These are phyloP conservation scores for Pseudocercospora pini-densiflorae DNA, from an alignment of 2,329 filamentous ascomycete genomes.

Conservation along the genomic window DNA sequence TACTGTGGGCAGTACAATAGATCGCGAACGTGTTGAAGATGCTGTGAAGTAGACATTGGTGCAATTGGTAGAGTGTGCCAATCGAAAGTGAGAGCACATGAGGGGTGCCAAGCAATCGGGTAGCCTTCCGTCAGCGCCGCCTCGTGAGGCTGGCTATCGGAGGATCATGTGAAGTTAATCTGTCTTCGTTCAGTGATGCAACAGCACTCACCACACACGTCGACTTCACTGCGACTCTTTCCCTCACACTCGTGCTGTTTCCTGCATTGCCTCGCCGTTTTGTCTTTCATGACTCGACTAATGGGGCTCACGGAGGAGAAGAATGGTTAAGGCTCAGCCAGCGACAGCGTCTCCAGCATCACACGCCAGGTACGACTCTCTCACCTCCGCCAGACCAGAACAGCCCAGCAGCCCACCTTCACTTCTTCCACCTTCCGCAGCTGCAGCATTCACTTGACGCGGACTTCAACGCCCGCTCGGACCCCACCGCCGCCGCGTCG, in stretches of 20 bases:
- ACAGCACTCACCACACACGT: neutral
- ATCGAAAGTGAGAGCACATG: neutral
- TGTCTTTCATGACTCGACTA: conserved; percentile 8
- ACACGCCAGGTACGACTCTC: conserved; percentile 12
- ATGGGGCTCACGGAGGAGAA: conserved; percentile 9
- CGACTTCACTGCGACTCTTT: neutral
- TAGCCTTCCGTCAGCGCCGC: neutral
- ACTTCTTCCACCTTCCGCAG: neutral
- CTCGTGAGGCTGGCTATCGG: neutral
- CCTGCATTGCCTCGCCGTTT: neutral
- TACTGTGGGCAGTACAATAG: too few species aligned
- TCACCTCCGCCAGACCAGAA: neutral
- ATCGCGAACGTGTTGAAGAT: too few species aligned
- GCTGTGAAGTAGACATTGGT: too few species aligned
- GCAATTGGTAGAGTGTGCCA: too few species aligned
- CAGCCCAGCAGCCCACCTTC: neutral
- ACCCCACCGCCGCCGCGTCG: neutral
- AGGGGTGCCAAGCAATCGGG: neutral
- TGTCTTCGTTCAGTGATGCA: neutral
- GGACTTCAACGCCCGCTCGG: neutral
- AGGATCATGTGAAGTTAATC: neutral
- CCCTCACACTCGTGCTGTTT: neutral
- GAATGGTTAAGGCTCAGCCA: conserved; percentile 11
- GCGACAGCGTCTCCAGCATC: conserved; percentile 9
- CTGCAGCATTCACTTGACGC: neutral